Percentiles rank a stretch among this genome's conserved stretches.
These are phyloP conservation scores for Jaenimonas drosophilae DNA, from an alignment of 208 protist species.

Conservation along the genomic window DNA sequence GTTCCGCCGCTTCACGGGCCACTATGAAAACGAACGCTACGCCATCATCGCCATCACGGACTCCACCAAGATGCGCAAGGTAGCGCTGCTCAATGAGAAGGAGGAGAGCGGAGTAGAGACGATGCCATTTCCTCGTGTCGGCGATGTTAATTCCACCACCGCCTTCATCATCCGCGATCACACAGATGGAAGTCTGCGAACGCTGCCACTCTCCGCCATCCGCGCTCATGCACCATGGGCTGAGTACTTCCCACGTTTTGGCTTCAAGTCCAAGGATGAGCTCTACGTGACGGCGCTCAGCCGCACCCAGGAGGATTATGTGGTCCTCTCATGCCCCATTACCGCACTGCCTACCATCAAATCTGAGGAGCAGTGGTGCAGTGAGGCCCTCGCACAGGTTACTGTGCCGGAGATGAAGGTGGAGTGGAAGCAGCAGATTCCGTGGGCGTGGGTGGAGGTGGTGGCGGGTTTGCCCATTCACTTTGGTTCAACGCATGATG, in stretches of 20 bases:
- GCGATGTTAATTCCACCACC: constrained; percentile 56
- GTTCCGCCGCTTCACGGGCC: constrained; percentile 80
- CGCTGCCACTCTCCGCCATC: constrained; percentile 35
- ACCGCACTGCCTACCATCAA: constrained; percentile 25
- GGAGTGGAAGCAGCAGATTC: constrained; percentile 51
- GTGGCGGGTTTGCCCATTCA: constrained; percentile 24
- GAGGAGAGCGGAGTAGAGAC: constrained; percentile 30
- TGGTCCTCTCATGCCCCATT: constrained; percentile 46
- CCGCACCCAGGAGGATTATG: constrained; percentile 58
- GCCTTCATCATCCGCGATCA: constrained; percentile 49
- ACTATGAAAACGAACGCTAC: constrained; percentile 64
- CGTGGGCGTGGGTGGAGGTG: constrained; percentile 75
- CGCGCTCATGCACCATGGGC: constrained; percentile 28
- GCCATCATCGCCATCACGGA: constrained; percentile 75
- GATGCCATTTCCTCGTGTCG: constrained; percentile 74
- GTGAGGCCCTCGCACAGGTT: constrained; percentile 3
- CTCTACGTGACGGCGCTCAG: constrained; percentile 60
- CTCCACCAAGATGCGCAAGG: constrained; percentile 43
- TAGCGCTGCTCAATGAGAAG: constrained; percentile 29
- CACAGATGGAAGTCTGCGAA: constrained; percentile 13
- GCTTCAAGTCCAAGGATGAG: constrained; percentile 51
- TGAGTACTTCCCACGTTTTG: constrained; percentile 81
- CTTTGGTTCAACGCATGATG: constrained; percentile 35
- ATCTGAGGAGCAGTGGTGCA: constrained; percentile 13
- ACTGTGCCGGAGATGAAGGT: constrained; percentile 10